A percentile compares a stretch with the other conserved stretches of the same genome.
These are phyloP conservation scores for Fomitopsis pinicola DNA, from an alignment of 1,284 basidiomycete genomes.

Conservation along the genomic window DNA sequence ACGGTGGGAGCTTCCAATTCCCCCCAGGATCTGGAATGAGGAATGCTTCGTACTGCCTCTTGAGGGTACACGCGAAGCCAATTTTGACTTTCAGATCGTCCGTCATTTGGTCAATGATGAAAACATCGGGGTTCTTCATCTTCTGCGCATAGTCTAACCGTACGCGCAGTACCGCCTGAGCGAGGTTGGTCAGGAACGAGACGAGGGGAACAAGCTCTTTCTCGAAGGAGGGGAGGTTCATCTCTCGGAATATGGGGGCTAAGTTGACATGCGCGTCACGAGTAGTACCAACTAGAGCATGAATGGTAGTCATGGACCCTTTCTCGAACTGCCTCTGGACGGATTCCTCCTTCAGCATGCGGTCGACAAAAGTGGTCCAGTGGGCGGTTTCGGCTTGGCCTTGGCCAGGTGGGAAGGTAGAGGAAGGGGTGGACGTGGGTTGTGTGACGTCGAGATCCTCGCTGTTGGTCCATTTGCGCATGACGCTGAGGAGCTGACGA, in stretches of 20 bases:
- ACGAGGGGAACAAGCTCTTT: conserved; percentile 91
- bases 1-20: conserved; percentile 87
- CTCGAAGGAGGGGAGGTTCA: conserved; percentile 93
- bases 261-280: conserved; percentile 86
- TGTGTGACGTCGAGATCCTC: conserved; percentile 86
- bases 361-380: conserved; percentile 85
- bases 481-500: conserved; percentile 70
- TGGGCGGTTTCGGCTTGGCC: conserved; percentile 31
- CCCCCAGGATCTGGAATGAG: conserved; percentile 81
- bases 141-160: conserved; percentile 90
- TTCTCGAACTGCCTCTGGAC: conserved; percentile 94
- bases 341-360: conserved; percentile 93
- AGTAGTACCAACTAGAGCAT: conserved; percentile 82
- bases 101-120: conserved; percentile 94
- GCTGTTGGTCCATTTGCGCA: conserved; percentile 90
- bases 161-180: conserved; percentile 87
- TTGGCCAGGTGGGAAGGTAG: conserved; percentile 8
- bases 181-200: conserved; percentile 92
- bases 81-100: conserved; percentile 93
- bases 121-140: conserved; percentile 82
- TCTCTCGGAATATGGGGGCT: conserved; percentile 67
- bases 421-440: conserved; percentile 39
- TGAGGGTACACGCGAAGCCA: conserved; percentile 90
- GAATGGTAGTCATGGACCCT: conserved; percentile 85
- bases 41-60: conserved; percentile 90